A percentile compares a stretch with the other conserved stretches of the same genome.
Conservation (phyloP, 1,284 basidiomycete genomes). For the Sphagnurus paluster region DNA sequence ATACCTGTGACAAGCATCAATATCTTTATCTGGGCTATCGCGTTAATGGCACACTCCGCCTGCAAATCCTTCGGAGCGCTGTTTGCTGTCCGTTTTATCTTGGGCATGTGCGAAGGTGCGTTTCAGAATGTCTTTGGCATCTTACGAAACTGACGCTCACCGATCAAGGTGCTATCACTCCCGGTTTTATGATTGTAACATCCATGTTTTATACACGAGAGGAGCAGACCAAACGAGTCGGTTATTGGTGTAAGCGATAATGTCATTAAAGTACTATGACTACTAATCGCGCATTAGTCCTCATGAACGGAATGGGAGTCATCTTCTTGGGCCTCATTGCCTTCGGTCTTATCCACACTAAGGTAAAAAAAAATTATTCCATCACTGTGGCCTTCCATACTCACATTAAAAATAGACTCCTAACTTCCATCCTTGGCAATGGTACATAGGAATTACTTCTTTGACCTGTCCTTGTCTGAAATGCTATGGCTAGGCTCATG, state of each 20-base stretch:
- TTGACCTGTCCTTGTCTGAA: not conserved
- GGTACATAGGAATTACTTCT: conserved; percentile 27
- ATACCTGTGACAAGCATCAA: conserved; percentile 49
- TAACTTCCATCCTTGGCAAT: conserved; percentile 45
- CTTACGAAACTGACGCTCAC: not conserved
- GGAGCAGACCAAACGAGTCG: conserved; percentile 72
- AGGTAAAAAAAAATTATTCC: conserved; percentile 28
- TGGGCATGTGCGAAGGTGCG: conserved; percentile 71
- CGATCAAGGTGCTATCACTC: conserved; percentile 69
- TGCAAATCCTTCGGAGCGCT: conserved; percentile 73
- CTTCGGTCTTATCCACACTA: conserved; percentile 64
- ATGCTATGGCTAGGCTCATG: conserved; percentile 58
- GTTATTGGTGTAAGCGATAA: conserved; percentile 67
- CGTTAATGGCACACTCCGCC: conserved; percentile 66
- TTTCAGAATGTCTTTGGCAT: not conserved
- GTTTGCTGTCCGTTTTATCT: conserved; percentile 65
- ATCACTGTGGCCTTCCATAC: not conserved
- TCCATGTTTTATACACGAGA: conserved; percentile 73
- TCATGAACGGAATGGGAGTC: conserved; percentile 63
- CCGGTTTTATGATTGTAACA: conserved; percentile 73
- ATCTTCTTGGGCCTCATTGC: conserved; percentile 75
- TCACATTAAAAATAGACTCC: conserved; percentile 20
- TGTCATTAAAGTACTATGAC: conserved; percentile 10
- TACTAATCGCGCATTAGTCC: conserved; percentile 35
- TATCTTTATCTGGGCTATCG: conserved; percentile 69